Base-by-base conservation (phyloP, 768 basidiomycete genomes). In the Termitomyces sp. region DNA sequence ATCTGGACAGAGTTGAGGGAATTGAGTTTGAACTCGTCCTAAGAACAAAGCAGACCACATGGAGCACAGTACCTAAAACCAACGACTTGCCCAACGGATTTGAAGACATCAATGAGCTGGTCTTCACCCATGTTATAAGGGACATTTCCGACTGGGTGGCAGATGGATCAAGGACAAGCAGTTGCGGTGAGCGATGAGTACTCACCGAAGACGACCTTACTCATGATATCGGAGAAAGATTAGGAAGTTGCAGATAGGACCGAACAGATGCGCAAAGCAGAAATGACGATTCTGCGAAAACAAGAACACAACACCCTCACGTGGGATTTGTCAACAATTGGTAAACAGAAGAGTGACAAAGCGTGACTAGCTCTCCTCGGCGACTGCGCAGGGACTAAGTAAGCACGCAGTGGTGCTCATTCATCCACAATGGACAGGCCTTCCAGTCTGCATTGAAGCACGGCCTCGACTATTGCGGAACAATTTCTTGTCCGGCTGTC, bases 111-210 rank as follows among this genome's bases (percentile, higher is more conserved):
- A 52, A 93, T 91, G 43, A 94, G 77, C 71, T 91, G 89, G 26
- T 94, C 92, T 77, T 93, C 91, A 43, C 84, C 87, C 88, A 93
- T 92, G 67, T 88, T 92, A 73, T 93, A 93, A 24, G 91, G 91
- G 8, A 93, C 91, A 81, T 93, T 93, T 57, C 91, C 91, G 48
- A 93, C 91, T 68, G 51, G n/a, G 42, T 89, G 62, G 32, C 26
- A 55, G n/a, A 49, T 55, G 44, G 55, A 54, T 50, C 33, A 46
- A 8, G 39, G 50, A 18, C 33, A 42, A 8, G 3, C 49, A 4
- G 24, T 16, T 1, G 10, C 34, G 43, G 34, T 42, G 4, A 24
- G 1, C 4, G 16, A 32, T 9, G 27, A 34, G 42, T 3, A 73
- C 82, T 56, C 63, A 88, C 89, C 88, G 62, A 88, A 88, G 16